Conservation (phyloP, 2,329 filamentous ascomycete genomes). For the Lasiodiplodia citricola region DNA sequence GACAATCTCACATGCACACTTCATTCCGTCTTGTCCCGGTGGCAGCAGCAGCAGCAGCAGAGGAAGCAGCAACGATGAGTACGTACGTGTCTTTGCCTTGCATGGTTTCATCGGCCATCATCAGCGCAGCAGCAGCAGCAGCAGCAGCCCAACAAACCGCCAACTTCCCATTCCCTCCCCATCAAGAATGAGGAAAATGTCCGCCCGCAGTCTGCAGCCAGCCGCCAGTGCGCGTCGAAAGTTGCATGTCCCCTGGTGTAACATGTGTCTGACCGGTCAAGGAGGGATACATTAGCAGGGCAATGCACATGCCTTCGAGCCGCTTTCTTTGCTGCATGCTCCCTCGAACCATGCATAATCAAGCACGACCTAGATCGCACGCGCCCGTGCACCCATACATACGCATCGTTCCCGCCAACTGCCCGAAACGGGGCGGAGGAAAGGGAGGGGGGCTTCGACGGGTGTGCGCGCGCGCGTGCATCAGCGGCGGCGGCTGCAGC, state of each 20-base stretch:
- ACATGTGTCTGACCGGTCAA: not conserved
- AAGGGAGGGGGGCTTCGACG: too few species aligned
- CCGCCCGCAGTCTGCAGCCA: not conserved
- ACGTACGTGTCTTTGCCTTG: conserved; percentile 1
- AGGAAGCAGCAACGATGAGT: not conserved
- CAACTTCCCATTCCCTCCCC: conserved; percentile 12
- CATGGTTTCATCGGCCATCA: not conserved
- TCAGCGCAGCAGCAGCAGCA: not conserved
- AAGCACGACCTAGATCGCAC: not conserved
- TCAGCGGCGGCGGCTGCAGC: not conserved
- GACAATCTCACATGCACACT: not conserved
- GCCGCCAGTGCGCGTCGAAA: not conserved
- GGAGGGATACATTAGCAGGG: not conserved
- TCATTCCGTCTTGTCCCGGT: not conserved
- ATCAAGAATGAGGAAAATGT: not conserved
- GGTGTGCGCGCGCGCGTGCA: not conserved
- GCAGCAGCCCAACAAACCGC: conserved; percentile 26
- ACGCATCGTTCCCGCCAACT: not conserved
- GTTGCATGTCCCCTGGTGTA: not conserved
- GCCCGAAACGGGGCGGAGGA: not conserved
- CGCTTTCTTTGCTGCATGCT: not conserved
- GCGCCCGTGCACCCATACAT: not conserved
- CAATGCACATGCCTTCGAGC: not conserved
- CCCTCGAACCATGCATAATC: not conserved
- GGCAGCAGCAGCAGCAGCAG: too few species aligned